Percentiles rank a stretch among this genome's conserved stretches.
Conservation (phyloP, 1,139 yeast genomes). For the Yamadazyma dushanensis region DNA sequence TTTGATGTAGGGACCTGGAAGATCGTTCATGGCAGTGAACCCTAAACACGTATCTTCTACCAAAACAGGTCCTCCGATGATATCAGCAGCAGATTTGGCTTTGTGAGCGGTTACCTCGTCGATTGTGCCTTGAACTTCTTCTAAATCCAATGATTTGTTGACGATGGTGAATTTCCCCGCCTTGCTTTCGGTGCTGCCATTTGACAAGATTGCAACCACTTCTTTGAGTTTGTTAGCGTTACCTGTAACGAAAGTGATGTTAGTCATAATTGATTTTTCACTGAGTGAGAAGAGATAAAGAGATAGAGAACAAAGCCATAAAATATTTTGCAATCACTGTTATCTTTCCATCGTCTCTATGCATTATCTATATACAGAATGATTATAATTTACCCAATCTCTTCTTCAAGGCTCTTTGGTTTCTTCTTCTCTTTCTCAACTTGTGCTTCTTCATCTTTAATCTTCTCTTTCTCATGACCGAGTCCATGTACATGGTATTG, state of each 20-base stretch:
- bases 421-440: constrained; percentile 70
- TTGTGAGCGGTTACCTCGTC: constrained; percentile 81
- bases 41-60: constrained; percentile 95
- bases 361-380: constrained; percentile 9
- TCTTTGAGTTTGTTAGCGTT: constrained; percentile 86
- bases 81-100: constrained; percentile 71
- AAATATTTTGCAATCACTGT: neutral
- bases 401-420: constrained; percentile 57
- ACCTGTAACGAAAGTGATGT: constrained; percentile 77
- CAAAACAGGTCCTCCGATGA: constrained; percentile 69
- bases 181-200: constrained; percentile 21
- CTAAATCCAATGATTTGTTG: constrained; percentile 72
- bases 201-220: constrained; percentile 69
- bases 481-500: constrained; percentile 43
- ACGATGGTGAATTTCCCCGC: constrained; percentile 57
- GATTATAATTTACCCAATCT: constrained; percentile 47
- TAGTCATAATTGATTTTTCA: constrained; percentile 12
- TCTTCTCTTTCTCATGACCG: constrained; percentile 67
- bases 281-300: neutral
- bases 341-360: neutral
- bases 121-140: constrained; percentile 87
- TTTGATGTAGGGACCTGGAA: constrained; percentile 92
- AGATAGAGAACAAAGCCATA: too few relatives aligned
- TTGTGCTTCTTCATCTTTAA: constrained; percentile 75
- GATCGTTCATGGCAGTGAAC: constrained; percentile 70